phyloP scores from a whole-genome alignment of 169 alveolate species.

The Toxoplasma gondii region DNA sequence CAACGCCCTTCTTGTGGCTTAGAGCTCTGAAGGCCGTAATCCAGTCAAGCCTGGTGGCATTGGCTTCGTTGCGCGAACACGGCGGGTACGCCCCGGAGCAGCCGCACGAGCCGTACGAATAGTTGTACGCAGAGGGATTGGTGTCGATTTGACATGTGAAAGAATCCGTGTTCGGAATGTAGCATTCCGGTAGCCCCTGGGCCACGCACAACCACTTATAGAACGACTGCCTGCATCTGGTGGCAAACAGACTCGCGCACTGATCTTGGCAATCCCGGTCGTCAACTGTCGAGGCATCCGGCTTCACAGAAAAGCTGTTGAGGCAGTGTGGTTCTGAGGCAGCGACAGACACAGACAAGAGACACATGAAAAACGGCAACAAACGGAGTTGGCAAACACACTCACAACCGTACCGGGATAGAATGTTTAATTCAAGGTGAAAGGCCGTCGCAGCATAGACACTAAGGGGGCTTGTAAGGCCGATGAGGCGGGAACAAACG shows the following conservation, averaged over 20 bases:
- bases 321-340: constrained; percentile 11
- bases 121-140: neutral
- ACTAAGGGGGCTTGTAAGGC: too few species aligned
- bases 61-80: neutral
- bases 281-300: neutral
- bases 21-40: neutral
- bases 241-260: neutral
- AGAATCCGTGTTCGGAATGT: neutral
- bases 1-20: neutral
- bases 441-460: too few species aligned
- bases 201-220: constrained; percentile 25
- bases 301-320: neutral
- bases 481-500: too few species aligned
- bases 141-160: constrained; percentile 6
- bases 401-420: too few species aligned
- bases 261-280: neutral
- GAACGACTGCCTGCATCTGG: neutral
- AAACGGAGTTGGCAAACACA: too few species aligned
- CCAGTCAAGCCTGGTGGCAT: neutral
- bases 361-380: too few species aligned
- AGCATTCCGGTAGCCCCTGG: neutral
- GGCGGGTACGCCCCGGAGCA: constrained; percentile 1
- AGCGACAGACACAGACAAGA: too few species aligned
- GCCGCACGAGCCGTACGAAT: neutral
- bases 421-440: too few species aligned